Percentiles rank a stretch among this genome's conserved stretches.
Conservation (phyloP, 2,329 filamentous ascomycete species). For the Zymoseptoria ardabiliae region DNA sequence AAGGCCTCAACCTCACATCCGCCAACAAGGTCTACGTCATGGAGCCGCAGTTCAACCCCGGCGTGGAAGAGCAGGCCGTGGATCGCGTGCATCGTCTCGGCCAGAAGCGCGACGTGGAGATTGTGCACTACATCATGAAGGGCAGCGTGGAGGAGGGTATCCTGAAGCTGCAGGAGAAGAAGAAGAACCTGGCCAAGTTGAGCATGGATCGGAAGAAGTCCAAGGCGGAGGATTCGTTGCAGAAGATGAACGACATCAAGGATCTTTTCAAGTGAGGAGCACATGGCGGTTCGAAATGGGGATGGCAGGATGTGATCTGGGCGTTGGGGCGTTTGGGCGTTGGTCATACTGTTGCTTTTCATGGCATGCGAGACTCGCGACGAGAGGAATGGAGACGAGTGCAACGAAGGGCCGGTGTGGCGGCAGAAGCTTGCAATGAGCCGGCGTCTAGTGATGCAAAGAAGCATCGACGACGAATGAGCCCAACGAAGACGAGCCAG, state of each 20-base stretch:
- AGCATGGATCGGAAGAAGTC: conserved; percentile 61
- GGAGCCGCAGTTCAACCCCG: conserved; percentile 97
- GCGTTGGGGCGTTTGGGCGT: too few species aligned
- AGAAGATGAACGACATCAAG: conserved; percentile 55
- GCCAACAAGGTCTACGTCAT: conserved; percentile 89
- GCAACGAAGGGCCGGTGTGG: too few species aligned
- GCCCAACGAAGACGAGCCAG: too few species aligned
- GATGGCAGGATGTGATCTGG: too few species aligned
- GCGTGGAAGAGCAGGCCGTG: conserved; percentile 86
- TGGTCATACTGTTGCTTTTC: too few species aligned
- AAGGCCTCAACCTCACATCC: conserved; percentile 83
- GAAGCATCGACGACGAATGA: too few species aligned
- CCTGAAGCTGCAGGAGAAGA: conserved; percentile 80
- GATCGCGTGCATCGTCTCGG: conserved; percentile 89
- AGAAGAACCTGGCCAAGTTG: conserved; percentile 80
- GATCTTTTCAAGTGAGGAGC: conserved; percentile 44
- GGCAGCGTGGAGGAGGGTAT: conserved; percentile 93
- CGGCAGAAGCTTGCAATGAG: too few species aligned
- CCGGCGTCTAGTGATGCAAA: too few species aligned
- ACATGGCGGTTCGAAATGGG: not conserved
- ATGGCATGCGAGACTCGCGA: too few species aligned
- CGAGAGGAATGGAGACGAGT: too few species aligned
- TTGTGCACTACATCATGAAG: conserved; percentile 81
- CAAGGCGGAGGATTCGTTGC: conserved; percentile 56
- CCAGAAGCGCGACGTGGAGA: conserved; percentile 81